Base-by-base conservation (phyloP, 2,329 filamentous ascomycete species). In the Aspergillus nomiae region DNA sequence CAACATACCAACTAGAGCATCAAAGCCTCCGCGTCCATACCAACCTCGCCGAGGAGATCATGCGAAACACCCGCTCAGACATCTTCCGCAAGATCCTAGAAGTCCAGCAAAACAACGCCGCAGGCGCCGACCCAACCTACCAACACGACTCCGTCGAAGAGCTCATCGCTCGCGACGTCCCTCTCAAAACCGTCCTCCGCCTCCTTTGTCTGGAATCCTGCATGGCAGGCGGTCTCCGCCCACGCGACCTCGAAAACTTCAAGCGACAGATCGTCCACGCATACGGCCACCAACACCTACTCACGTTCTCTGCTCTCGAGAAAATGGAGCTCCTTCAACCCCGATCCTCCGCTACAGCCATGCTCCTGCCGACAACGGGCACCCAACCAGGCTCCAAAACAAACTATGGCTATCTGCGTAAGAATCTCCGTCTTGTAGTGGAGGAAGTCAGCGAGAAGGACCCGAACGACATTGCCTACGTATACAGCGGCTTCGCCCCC, bases 381-480 rank as follows among this genome's bases (percentile, higher is more conserved):
- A 80, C 84, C 0, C 83, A 83, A 12, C 81, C 83, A 21, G 90
- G 89, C 19, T 87, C 85, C 26, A 92, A 93, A 76, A 97, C 94
- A 12, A 97, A 98, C 76, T 99, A 97, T 79, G 89, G 88, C 5
- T 91, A 92, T 69, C 82, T 98, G 6, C 90, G 96, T 60, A 96
- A 95, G 76, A 89, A 90, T 64, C 86, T 99, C 16, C 88, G 90
- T 34, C 86, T 99, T 19, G 96, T 97, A 74, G 90, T 97, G 61
- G 95, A 99, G 75, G 95, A 98, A 75, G 94, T 99, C 45, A 94
- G 96, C 74, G 95, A 99, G 77, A 89, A 95, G 63, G 91, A 96
- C 54, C 95, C 95, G 3, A 92, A 95, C 71, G 95, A 99, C 71
- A 90, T 98, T 65, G 91, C 94, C n/a, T 99, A 99, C 73, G 94